Percentiles rank a stretch among this genome's conserved stretches.
Evolutionary conservation across 495 filamentous ascomycete species (phyloP).

Genomic region (Penicillium ochrochloron): DNA sequence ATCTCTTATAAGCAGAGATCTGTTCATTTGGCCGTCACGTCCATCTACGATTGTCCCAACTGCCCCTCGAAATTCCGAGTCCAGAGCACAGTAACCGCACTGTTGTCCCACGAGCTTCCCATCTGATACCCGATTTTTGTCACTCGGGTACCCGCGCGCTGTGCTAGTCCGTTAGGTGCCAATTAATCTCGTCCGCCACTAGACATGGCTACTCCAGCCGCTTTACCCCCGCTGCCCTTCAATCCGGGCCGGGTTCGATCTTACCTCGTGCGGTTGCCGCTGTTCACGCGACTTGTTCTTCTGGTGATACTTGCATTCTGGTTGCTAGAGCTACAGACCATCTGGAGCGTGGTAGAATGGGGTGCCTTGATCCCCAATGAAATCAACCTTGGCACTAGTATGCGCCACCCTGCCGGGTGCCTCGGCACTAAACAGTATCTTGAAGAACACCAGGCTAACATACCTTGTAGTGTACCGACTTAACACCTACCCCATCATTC

Average conservation of each 20-base stretch:
- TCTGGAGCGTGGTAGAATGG: constrained; percentile 73
- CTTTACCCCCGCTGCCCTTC: constrained; percentile 52
- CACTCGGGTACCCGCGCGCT: neutral
- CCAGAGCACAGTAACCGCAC: neutral
- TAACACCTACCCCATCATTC: constrained; percentile 91
- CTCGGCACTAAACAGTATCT: neutral
- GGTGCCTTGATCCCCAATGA: constrained; percentile 78
- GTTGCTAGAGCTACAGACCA: constrained; percentile 64
- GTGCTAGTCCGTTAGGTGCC: neutral
- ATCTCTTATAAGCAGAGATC: neutral
- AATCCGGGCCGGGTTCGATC: constrained; percentile 58
- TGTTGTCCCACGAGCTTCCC: neutral
- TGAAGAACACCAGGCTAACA: constrained; percentile 9
- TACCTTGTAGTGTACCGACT: constrained; percentile 80
- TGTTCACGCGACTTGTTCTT: constrained; percentile 80
- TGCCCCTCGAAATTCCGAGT: neutral
- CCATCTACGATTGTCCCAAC: constrained; percentile 7
- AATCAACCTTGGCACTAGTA: constrained; percentile 75
- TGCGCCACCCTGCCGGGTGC: constrained; percentile 34
- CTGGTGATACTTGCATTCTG: constrained; percentile 70
- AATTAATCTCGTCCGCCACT: neutral
- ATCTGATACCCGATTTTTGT: neutral
- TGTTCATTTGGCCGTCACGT: neutral
- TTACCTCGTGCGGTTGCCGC: constrained; percentile 83
- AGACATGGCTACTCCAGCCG: constrained; percentile 47